phyloP scores from a whole-genome alignment of 129 eudicot species.

The Flaveria sonorensis region DNA sequence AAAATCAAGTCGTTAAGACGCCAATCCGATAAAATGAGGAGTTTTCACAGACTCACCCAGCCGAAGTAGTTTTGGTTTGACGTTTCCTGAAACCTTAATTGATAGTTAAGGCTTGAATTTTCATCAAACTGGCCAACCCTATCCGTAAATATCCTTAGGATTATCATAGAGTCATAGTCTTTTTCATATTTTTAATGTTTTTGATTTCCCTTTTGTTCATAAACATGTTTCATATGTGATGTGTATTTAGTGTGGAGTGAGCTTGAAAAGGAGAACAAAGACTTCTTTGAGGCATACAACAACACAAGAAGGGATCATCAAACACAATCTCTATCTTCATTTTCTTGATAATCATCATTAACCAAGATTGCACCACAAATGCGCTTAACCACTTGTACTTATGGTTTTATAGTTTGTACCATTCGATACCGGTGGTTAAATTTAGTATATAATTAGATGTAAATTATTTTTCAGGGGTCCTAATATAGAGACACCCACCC shows the following conservation, averaged over 20 bases:
- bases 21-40: too few relatives aligned
- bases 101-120: too few relatives aligned
- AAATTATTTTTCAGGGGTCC: too few relatives aligned
- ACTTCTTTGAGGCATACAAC: constrained; percentile 58
- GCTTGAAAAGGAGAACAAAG: constrained; percentile 79
- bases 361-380: background rate
- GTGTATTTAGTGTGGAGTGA: constrained; percentile 65
- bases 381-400: background rate
- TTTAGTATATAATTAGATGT: too few relatives aligned
- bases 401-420: constrained; percentile 22
- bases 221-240: constrained; percentile 16
- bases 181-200: background rate
- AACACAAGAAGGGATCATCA: constrained; percentile 32
- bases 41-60: too few relatives aligned
- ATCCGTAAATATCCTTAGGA: too few relatives aligned
- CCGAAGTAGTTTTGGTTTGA: too few relatives aligned
- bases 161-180: too few relatives aligned
- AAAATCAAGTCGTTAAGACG: too few relatives aligned
- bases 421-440: background rate
- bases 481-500: too few relatives aligned
- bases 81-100: too few relatives aligned
- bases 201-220: background rate
- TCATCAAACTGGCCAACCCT: too few relatives aligned
- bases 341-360: background rate
- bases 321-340: constrained; percentile 1